Percentiles rank a stretch among this genome's conserved stretches.
Evolutionary conservation across 2,329 filamentous ascomycete genomes (phyloP).

Genomic region (Pseudogymnoascus sp.): DNA sequence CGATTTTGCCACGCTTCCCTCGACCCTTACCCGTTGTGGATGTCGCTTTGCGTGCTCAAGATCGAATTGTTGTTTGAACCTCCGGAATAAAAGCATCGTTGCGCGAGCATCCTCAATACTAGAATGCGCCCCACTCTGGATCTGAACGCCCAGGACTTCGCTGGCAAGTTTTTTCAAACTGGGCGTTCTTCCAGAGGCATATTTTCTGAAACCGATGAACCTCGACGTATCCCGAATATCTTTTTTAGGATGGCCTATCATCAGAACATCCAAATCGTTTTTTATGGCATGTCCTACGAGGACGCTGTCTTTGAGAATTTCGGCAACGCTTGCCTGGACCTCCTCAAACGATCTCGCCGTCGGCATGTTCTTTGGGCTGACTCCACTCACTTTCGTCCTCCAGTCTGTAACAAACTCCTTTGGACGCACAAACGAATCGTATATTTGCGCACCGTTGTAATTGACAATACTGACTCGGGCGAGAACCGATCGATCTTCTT

Average conservation of each 20-base stretch:
- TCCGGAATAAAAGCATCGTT: constrained; percentile 81
- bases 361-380: constrained; percentile 66
- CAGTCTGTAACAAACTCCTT: constrained; percentile 79
- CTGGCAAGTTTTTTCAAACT: constrained; percentile 53
- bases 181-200: constrained; percentile 61
- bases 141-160: constrained; percentile 52
- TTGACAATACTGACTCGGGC: constrained; percentile 88
- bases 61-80: constrained; percentile 80
- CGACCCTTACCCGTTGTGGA: constrained; percentile 32
- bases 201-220: constrained; percentile 65
- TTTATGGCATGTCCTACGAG: constrained; percentile 78
- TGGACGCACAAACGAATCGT: constrained; percentile 85
- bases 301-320: constrained; percentile 62
- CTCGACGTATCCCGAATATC: constrained; percentile 82
- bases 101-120: constrained; percentile 76
- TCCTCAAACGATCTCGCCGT: constrained; percentile 64
- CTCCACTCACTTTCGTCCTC: constrained; percentile 79
- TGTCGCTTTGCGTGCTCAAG: constrained; percentile 66
- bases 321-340: constrained; percentile 66
- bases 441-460: constrained; percentile 85
- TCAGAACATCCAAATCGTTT: constrained; percentile 68
- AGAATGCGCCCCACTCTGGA: constrained; percentile 57
- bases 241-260: constrained; percentile 68
- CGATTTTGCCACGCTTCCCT: neutral
- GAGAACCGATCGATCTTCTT: constrained; percentile 64